Evolutionary conservation across 345 rosid genomes (phyloP).

Genomic region (Arabidopsis suecica): DNA sequence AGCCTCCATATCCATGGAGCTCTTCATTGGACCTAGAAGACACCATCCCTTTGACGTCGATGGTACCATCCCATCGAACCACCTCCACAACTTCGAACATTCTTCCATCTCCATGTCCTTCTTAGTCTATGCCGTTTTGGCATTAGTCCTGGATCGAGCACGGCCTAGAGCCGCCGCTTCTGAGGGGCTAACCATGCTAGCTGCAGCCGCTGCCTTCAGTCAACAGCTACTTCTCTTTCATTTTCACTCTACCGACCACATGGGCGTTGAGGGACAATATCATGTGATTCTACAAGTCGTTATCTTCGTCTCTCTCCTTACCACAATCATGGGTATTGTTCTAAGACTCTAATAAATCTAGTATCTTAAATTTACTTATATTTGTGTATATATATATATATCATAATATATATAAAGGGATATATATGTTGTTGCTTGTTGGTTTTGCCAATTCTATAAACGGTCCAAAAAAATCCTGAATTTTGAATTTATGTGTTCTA

Average conservation of each 20-base stretch:
- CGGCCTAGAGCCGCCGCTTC: slow-evolving; percentile 23
- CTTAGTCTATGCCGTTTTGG: slow-evolving; percentile 57
- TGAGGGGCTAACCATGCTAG: slow-evolving; percentile 49
- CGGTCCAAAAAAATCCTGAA: neutral
- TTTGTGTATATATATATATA: neutral
- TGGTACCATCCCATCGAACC: slow-evolving; percentile 74
- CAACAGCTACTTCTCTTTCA: slow-evolving; percentile 67
- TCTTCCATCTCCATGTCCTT: slow-evolving; percentile 63
- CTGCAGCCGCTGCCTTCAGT: slow-evolving; percentile 59
- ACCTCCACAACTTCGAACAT: slow-evolving; percentile 80
- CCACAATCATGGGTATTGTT: slow-evolving; percentile 59
- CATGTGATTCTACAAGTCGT: slow-evolving; percentile 61
- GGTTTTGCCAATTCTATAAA: neutral
- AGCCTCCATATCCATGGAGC: slow-evolving; percentile 70
- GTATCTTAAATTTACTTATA: neutral
- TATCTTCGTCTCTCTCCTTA: slow-evolving; percentile 52
- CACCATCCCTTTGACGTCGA: slow-evolving; percentile 73
- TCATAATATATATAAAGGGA: neutral
- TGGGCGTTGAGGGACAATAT: slow-evolving; percentile 79
- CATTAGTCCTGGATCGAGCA: slow-evolving; percentile 56
- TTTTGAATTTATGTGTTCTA: neutral
- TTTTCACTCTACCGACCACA: slow-evolving; percentile 77
- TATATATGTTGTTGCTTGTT: neutral
- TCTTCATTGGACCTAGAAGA: slow-evolving; percentile 60
- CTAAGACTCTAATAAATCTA: neutral